A percentile compares a stretch with the other conserved stretches of the same genome.
Evolutionary conservation across 2,329 filamentous ascomycete species (phyloP).

Genomic region (Cytospora paraplurivora): DNA sequence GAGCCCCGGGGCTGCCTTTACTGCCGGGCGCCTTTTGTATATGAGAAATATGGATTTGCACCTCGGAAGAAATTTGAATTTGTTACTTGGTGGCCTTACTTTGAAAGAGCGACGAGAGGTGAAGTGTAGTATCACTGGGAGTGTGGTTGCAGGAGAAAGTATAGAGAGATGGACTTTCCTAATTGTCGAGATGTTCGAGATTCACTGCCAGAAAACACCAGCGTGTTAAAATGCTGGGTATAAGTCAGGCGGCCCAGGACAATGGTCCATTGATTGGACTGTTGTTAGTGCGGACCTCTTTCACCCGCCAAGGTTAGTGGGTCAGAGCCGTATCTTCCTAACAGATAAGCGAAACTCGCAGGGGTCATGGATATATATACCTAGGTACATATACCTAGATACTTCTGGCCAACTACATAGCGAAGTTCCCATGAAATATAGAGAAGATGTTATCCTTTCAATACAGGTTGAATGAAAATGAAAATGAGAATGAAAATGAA

Average conservation of each 20-base stretch:
- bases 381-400: neutral
- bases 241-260: conserved; percentile 19
- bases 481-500: too few species aligned
- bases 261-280: neutral
- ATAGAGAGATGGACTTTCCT: conserved; percentile 23
- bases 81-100: neutral
- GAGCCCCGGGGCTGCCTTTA: neutral
- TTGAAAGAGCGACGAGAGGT: conserved; percentile 30
- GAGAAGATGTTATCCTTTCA: too few species aligned
- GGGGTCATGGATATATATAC: neutral
- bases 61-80: neutral
- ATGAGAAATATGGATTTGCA: neutral
- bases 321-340: neutral
- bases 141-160: neutral
- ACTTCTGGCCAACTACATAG: too few species aligned
- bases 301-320: neutral
- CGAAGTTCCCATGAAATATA: too few species aligned
- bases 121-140: neutral
- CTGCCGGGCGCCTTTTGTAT: neutral
- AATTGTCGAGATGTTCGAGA: conserved; percentile 15
- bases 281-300: neutral
- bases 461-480: too few species aligned
- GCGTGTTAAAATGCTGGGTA: conserved; percentile 32
- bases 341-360: neutral
- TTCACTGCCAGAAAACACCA: conserved; percentile 31